A percentile compares a stretch with the other conserved stretches of the same genome.
Conservation (phyloP, 176 grass and related monocot genomes). For the Eleusine indica region DNA sequence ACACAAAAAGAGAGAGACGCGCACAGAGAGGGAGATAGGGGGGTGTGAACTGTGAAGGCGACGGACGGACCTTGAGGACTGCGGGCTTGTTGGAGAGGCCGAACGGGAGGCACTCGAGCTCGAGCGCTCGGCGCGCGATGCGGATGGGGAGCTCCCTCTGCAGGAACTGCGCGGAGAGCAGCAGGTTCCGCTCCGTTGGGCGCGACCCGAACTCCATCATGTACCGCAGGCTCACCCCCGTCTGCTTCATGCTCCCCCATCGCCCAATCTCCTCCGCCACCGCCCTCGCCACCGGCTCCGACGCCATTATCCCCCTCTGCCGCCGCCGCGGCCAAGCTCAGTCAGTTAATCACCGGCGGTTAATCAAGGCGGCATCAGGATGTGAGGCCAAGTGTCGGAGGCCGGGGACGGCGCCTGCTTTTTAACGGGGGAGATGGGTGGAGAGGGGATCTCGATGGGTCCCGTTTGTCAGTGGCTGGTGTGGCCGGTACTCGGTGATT, state of each 20-base stretch:
- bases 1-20: too few species aligned
- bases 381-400: slow-evolving; percentile 15
- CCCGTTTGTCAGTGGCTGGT: background rate
- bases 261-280: slow-evolving; percentile 78
- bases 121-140: slow-evolving; percentile 76
- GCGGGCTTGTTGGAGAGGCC: slow-evolving; percentile 76
- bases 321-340: background rate
- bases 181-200: slow-evolving; percentile 65
- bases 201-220: slow-evolving; percentile 96
- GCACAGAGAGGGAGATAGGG: too few species aligned
- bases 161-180: slow-evolving; percentile 91
- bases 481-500: background rate
- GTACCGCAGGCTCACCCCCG: slow-evolving; percentile 85
- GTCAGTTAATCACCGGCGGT: background rate
- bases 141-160: slow-evolving; percentile 84
- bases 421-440: slow-evolving; percentile 16
- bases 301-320: slow-evolving; percentile 37
- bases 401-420: background rate
- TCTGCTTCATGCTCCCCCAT: slow-evolving; percentile 94
- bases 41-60: too few species aligned
- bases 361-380: slow-evolving; percentile 9
- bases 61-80: slow-evolving; percentile 64
- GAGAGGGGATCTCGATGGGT: slow-evolving; percentile 15
- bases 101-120: slow-evolving; percentile 75
- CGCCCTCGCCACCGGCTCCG: slow-evolving; percentile 63